Evolutionary conservation across 257 asterid species (phyloP).

Genomic region (Gentiana dahurica): DNA sequence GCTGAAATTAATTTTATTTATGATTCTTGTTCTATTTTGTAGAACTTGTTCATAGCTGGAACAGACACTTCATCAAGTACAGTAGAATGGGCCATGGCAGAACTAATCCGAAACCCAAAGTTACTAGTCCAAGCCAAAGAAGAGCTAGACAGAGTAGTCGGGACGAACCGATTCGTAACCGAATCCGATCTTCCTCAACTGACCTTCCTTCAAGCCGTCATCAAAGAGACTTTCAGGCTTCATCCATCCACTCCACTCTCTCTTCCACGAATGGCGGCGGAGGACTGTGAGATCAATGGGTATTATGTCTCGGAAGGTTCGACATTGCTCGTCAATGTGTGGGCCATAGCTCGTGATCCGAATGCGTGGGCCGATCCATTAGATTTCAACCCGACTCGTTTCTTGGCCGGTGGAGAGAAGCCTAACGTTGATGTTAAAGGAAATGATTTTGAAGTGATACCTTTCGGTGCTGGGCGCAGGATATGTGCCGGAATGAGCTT

Average conservation of each 20-base stretch:
- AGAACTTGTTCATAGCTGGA: constrained; percentile 73
- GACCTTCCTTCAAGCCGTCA: constrained; percentile 50
- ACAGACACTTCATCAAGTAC: constrained; percentile 89
- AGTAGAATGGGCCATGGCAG: constrained; percentile 88
- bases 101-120: constrained; percentile 53
- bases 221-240: constrained; percentile 76
- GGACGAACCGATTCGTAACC: constrained; percentile 36
- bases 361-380: constrained; percentile 52
- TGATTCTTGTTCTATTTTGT: background rate
- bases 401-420: constrained; percentile 55
- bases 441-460: constrained; percentile 70
- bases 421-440: constrained; percentile 54
- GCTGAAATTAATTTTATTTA: background rate
- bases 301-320: constrained; percentile 70
- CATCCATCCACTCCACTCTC: constrained; percentile 94
- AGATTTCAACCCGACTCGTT: constrained; percentile 51
- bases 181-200: constrained; percentile 50
- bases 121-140: constrained; percentile 37
- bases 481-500: constrained; percentile 74
- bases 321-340: constrained; percentile 65
- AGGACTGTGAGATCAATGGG: constrained; percentile 56
- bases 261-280: constrained; percentile 57
- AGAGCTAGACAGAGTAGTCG: constrained; percentile 56
- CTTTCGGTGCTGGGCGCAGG: constrained; percentile 90
- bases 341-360: constrained; percentile 90